Evolutionary conservation across 2,329 filamentous ascomycete species (phyloP), one percentile per base, ranked within the genome.

Genomic region (Epichloe gansuensis): DNA sequence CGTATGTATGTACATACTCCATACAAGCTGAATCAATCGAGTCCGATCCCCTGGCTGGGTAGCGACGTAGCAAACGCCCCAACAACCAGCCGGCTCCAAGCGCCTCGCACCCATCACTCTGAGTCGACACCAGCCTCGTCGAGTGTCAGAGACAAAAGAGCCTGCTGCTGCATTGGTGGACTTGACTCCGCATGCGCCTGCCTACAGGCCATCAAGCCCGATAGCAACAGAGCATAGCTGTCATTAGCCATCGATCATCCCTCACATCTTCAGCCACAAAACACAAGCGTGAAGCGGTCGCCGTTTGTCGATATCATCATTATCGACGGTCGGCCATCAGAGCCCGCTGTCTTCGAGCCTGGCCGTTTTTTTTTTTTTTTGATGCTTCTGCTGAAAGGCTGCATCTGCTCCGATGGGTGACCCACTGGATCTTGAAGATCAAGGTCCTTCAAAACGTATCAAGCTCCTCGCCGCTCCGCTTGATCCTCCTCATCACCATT

Each of bases 391-490:
- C 37, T 17, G 28, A 21, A 25, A 28, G 11, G 23, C 43, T 46
- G 38, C 49, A 17, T 47, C 47, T 51, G 37, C 28, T 43, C 21
- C 21, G 44, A 61, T 61, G 59, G 55, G 51, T 23, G 56, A 55
- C 35, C 48, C 50, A 23, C 12, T 52, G 46, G 46, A 52, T 25
- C 31, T n/a, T 21, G 49, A 56, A 34, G 53, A 57, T 41, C 46
- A 50, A 28, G 57, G 57, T 46, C 55, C 56, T 25, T 56, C 57
- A 28, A 62, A 62, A 58, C 60, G 60, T 52, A 46, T 58, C 56
- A 61, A 56, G 57, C 34, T 59, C 50, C 51, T 51, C 28, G 37
- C 51, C 37, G 43, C 50, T 38, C 54, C 46, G 35, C 46, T 44
- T 35, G 49, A 49, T 21, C 43, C 25, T 21, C 43, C 25, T 41